Percentiles rank a stretch among this genome's conserved stretches.
phyloP scores from a whole-genome alignment of 2,329 filamentous ascomycete genomes.

The Gliomastix tumulicola region DNA sequence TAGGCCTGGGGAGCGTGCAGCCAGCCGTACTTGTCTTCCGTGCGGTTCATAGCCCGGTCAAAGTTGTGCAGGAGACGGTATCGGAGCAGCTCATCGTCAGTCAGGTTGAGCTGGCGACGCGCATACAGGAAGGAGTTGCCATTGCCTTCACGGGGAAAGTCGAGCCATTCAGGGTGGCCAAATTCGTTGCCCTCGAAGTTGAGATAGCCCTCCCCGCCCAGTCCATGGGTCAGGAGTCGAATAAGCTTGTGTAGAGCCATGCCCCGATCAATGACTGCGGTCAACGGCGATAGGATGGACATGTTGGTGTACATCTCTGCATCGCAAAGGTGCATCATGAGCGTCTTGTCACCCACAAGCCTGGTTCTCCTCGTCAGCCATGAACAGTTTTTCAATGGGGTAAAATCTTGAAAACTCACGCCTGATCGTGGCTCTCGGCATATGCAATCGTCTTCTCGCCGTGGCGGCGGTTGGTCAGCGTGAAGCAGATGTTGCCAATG shows the following conservation, averaged over 20 bases:
- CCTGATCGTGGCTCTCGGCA: constrained; percentile 94
- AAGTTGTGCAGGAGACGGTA: constrained; percentile 89
- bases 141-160: constrained; percentile 93
- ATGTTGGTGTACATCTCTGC: constrained; percentile 98
- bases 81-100: constrained; percentile 76
- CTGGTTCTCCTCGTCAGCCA: constrained; percentile 45
- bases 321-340: constrained; percentile 98
- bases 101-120: constrained; percentile 85
- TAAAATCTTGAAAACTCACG: constrained; percentile 49
- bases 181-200: constrained; percentile 99
- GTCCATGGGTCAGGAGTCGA: constrained; percentile 79
- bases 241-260: constrained; percentile 97
- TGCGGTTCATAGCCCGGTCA: constrained; percentile 83
- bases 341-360: constrained; percentile 89
- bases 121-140: constrained; percentile 92
- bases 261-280: constrained; percentile 81
- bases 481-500: constrained; percentile 76
- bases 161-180: constrained; percentile 96
- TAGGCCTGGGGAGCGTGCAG: constrained; percentile 79
- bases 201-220: constrained; percentile 93
- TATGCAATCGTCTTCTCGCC: constrained; percentile 99
- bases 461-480: constrained; percentile 84
- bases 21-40: constrained; percentile 88
- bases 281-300: constrained; percentile 79
- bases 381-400: constrained; percentile 7